Percentiles rank a stretch among this genome's conserved stretches.
These are phyloP conservation scores for Puccinia coronata DNA, from an alignment of 1,284 basidiomycete genomes.

Conservation along the genomic window DNA sequence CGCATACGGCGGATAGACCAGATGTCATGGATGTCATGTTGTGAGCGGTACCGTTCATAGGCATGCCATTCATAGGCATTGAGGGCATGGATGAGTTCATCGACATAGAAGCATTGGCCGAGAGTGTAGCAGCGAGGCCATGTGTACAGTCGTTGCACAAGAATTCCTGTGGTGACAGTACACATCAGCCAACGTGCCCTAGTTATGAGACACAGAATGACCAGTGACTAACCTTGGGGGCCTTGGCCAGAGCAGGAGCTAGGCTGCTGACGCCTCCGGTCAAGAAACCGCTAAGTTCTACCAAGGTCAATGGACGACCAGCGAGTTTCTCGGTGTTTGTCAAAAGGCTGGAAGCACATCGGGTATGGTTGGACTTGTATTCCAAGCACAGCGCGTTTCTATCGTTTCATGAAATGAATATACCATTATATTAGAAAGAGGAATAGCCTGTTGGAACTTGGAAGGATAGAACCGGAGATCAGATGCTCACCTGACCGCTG, in stretches of 20 bases:
- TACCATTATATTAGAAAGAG: too few species aligned
- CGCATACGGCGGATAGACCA: background rate
- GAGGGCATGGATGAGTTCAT: background rate
- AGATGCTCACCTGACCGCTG: constrained; percentile 10
- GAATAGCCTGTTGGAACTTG: background rate
- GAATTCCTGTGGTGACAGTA: background rate
- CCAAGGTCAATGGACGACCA: background rate
- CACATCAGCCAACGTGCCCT: too few species aligned
- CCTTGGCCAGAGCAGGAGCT: background rate
- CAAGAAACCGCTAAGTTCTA: constrained; percentile 1
- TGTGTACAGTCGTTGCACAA: constrained; percentile 32
- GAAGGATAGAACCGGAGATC: background rate
- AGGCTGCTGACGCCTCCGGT: constrained; percentile 13
- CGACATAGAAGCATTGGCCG: background rate
- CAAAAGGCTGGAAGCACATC: constrained; percentile 21
- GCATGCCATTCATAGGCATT: background rate
- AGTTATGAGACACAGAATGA: background rate
- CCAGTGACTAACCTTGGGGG: constrained; percentile 3
- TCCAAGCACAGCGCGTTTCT: constrained; percentile 15
- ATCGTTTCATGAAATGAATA: background rate
- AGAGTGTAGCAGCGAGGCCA: background rate
- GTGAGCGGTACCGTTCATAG: background rate
- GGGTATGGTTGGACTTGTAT: constrained; percentile 27
- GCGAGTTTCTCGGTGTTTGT: background rate
- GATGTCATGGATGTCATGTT: too few species aligned